A percentile compares a stretch with the other conserved stretches of the same genome.
These are phyloP conservation scores for Schizophyllum amplum DNA, from an alignment of 1,284 basidiomycete genomes.

Conservation along the genomic window DNA sequence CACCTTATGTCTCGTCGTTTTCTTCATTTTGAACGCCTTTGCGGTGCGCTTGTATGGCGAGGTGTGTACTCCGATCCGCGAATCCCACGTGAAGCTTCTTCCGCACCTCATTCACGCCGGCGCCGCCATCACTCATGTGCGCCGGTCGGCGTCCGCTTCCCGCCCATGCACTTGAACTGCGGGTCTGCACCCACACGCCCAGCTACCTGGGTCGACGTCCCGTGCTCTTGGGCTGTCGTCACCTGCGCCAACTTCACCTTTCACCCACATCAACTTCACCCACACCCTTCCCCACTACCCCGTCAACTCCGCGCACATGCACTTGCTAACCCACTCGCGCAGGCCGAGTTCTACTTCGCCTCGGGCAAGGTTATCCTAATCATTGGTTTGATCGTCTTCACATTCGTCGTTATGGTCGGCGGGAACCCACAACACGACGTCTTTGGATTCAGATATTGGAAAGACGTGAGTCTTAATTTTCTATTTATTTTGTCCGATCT, in stretches of 20 bases:
- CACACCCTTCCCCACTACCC: no score
- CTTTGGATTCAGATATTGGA: slow-evolving; percentile 36
- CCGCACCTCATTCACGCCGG: no score
- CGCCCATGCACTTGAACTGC: no score
- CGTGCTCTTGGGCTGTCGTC: no score
- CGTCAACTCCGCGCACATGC: no score
- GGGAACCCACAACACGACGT: slow-evolving; percentile 37
- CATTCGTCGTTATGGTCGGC: slow-evolving; percentile 35
- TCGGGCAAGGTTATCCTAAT: slow-evolving; percentile 32
- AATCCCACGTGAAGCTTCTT: no score
- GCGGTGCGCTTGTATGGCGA: slow-evolving; percentile 10
- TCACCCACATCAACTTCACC: no score
- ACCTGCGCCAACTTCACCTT: no score
- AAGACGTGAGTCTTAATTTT: slow-evolving; percentile 4
- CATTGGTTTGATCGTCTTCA: slow-evolving; percentile 37
- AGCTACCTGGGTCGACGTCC: no score
- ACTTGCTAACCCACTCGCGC: slow-evolving; percentile 10
- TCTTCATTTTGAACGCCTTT: slow-evolving; percentile 10
- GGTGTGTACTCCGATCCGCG: slow-evolving; percentile 18
- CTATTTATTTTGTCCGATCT: not conserved
- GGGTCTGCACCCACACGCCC: no score
- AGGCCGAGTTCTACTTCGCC: slow-evolving; percentile 26
- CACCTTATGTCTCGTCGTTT: slow-evolving; percentile 9
- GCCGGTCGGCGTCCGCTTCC: no score
- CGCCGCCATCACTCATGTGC: no score